These are phyloP conservation scores for Paramecium caudatum DNA, from an alignment of 73 alveolate species.

Conservation along the genomic window DNA sequence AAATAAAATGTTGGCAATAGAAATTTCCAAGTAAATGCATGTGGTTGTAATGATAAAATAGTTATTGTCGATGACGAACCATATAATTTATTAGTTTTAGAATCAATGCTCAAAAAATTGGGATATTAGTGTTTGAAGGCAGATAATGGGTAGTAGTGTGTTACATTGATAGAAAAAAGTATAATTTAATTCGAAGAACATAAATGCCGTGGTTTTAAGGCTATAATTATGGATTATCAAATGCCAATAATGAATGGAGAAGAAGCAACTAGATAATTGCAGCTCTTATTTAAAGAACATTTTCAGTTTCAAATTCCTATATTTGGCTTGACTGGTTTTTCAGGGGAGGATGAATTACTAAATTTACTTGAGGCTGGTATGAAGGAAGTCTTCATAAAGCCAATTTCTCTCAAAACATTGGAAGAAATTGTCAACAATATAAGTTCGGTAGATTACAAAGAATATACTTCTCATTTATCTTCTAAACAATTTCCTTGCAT, in stretches of 20 bases:
- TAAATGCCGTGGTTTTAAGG: constrained; percentile 38
- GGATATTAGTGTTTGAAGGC: constrained; percentile 5
- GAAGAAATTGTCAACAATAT: constrained; percentile 19
- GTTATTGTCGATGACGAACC: constrained; percentile 68
- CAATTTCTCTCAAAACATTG: neutral
- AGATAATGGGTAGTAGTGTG: constrained; percentile 15
- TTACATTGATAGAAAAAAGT: neutral
- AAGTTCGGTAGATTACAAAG: neutral
- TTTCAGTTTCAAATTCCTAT: neutral
- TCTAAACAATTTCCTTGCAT: constrained; percentile 30
- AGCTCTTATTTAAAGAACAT: neutral
- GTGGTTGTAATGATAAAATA: constrained; percentile 4
- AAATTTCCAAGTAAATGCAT: neutral
- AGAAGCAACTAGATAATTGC: constrained; percentile 5
- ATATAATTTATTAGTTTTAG: constrained; percentile 37
- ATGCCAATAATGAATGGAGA: constrained; percentile 67
- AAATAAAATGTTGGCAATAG: neutral
- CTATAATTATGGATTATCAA: constrained; percentile 60
- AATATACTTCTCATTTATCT: neutral
- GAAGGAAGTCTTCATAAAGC: constrained; percentile 57
- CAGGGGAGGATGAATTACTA: constrained; percentile 36
- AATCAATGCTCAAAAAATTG: constrained; percentile 14
- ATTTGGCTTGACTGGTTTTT: constrained; percentile 66
- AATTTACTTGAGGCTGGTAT: constrained; percentile 35
- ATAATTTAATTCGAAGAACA: neutral